Evolutionary conservation across 2,329 filamentous ascomycete species (phyloP).

Genomic region (Lanzia echinophila): DNA sequence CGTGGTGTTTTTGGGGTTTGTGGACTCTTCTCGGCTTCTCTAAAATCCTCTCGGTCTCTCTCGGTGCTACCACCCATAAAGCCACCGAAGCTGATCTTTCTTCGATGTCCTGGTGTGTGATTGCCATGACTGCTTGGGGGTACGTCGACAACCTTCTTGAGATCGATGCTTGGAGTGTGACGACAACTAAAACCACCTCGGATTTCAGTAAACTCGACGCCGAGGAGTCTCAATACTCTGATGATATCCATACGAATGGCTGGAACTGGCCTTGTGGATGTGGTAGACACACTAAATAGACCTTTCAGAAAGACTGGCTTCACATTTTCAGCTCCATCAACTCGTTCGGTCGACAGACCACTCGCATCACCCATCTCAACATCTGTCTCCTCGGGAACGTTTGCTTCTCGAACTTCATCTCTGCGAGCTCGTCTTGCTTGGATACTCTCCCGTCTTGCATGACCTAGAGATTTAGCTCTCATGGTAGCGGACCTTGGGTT

Average conservation of each 20-base stretch:
- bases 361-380: slow-evolving; percentile 62
- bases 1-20: slow-evolving; percentile 41
- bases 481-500: slow-evolving; percentile 56
- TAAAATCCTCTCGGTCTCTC: slow-evolving; percentile 64
- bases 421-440: slow-evolving; percentile 73
- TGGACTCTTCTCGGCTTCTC: slow-evolving; percentile 50
- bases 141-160: slow-evolving; percentile 63
- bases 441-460: slow-evolving; percentile 85
- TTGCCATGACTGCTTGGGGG: slow-evolving; percentile 46
- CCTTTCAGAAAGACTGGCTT: slow-evolving; percentile 96
- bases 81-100: slow-evolving; percentile 79
- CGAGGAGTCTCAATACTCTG: slow-evolving; percentile 77
- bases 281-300: slow-evolving; percentile 94
- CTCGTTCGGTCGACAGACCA: slow-evolving; percentile 52
- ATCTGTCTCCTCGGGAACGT: slow-evolving; percentile 88
- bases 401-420: slow-evolving; percentile 65
- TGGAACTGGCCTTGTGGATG: slow-evolving; percentile 80
- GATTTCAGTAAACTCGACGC: slow-evolving; percentile 88
- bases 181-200: slow-evolving; percentile 88
- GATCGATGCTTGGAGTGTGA: slow-evolving; percentile 82
- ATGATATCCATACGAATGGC: slow-evolving; percentile 88
- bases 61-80: slow-evolving; percentile 47
- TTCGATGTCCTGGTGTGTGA: slow-evolving; percentile 53
- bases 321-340: slow-evolving; percentile 68
- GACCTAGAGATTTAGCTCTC: slow-evolving; percentile 80